Evolutionary conservation across 148 eudicot genomes (phyloP).

Genomic region (Rhododendron mucronatum): DNA sequence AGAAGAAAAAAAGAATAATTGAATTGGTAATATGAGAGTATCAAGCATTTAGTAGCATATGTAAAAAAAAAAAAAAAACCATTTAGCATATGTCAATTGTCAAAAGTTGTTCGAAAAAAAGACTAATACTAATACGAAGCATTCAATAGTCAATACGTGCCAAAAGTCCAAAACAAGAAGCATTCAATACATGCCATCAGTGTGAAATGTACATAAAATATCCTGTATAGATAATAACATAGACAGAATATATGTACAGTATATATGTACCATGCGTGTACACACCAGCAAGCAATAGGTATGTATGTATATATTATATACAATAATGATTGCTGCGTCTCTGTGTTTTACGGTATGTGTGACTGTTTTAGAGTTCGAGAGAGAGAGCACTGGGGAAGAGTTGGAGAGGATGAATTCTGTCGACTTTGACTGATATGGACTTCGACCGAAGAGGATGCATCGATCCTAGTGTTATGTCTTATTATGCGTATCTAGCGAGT

Average conservation of each 20-base stretch:
- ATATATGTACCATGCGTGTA: not conserved
- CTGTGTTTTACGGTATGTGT: not conserved
- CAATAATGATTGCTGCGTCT: not conserved
- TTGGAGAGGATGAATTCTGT: no score
- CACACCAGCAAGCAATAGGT: not conserved
- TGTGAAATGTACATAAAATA: no score
- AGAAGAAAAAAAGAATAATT: no score
- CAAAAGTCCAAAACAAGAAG: not conserved
- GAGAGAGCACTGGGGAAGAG: not conserved
- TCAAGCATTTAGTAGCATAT: not conserved
- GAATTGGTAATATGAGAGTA: no score
- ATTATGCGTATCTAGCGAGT: not conserved
- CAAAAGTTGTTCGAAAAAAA: not conserved
- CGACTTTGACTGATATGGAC: not conserved
- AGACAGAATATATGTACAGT: no score
- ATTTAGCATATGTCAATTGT: not conserved
- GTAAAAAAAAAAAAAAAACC: not conserved
- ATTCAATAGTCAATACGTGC: not conserved
- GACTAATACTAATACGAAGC: no score
- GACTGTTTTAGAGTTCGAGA: not conserved
- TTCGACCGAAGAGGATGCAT: not conserved
- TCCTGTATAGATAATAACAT: not conserved
- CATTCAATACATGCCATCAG: not conserved
- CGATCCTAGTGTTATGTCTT: not conserved
- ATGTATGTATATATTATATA: not conserved